A percentile compares a stretch with the other conserved stretches of the same genome.
Conservation (phyloP, 495 filamentous ascomycete genomes). For the Xylaria telfairii region DNA sequence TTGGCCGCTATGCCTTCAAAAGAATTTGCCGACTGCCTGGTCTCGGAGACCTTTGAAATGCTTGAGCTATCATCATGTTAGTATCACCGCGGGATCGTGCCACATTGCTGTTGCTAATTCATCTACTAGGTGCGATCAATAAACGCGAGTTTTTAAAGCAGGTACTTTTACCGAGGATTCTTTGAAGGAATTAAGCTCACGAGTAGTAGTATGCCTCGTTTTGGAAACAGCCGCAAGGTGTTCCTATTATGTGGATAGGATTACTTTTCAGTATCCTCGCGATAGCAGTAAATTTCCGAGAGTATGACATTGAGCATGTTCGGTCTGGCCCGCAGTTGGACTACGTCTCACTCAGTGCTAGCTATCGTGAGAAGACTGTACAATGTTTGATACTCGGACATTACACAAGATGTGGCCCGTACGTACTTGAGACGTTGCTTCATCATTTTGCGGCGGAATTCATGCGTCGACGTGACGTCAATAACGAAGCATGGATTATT, state of each 20-base stretch:
- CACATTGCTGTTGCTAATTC: background rate
- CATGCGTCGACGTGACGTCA: slow-evolving; percentile 37
- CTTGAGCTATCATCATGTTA: slow-evolving; percentile 26
- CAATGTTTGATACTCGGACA: slow-evolving; percentile 48
- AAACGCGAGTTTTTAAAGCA: slow-evolving; percentile 24
- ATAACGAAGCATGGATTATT: slow-evolving; percentile 49
- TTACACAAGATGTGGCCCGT: slow-evolving; percentile 49
- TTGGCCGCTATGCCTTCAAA: slow-evolving; percentile 24
- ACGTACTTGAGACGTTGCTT: slow-evolving; percentile 50
- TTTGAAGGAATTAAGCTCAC: slow-evolving; percentile 5
- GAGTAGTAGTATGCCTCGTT: slow-evolving; percentile 35
- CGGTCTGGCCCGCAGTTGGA: slow-evolving; percentile 30
- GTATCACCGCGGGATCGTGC: background rate
- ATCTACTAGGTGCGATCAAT: slow-evolving; percentile 15
- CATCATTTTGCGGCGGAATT: slow-evolving; percentile 47
- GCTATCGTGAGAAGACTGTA: slow-evolving; percentile 37
- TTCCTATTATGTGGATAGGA: slow-evolving; percentile 37
- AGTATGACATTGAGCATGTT: slow-evolving; percentile 24
- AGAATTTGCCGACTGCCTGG: slow-evolving; percentile 17
- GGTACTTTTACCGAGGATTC: background rate
- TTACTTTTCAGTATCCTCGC: slow-evolving; percentile 41
- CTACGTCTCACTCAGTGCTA: slow-evolving; percentile 32
- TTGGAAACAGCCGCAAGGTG: slow-evolving; percentile 34
- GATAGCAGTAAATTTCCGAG: slow-evolving; percentile 23
- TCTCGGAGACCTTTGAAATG: slow-evolving; percentile 24